Conservation (phyloP, 768 basidiomycete genomes). For the Pisolithus orientalis region DNA sequence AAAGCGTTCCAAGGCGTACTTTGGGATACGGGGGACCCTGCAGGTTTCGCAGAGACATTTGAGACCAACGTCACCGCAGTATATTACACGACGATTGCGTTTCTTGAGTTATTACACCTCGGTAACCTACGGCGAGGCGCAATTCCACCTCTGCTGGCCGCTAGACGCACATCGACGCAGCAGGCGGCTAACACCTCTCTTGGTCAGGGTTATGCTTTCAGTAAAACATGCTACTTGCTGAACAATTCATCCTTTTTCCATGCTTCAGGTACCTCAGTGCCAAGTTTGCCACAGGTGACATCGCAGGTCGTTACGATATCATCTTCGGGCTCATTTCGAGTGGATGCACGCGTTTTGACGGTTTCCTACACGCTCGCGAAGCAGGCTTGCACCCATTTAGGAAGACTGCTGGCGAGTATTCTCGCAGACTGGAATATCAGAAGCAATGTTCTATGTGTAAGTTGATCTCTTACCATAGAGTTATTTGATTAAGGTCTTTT, state of each 20-base stretch:
- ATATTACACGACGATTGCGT: slow-evolving; percentile 76
- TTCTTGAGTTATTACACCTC: slow-evolving; percentile 71
- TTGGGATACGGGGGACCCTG: slow-evolving; percentile 60
- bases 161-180: slow-evolving; percentile 9
- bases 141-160: slow-evolving; percentile 20
- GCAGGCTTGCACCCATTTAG: slow-evolving; percentile 67
- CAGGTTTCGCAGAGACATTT: slow-evolving; percentile 63
- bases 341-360: slow-evolving; percentile 60
- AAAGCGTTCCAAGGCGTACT: slow-evolving; percentile 58
- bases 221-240: slow-evolving; percentile 15
- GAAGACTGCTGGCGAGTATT: slow-evolving; percentile 68
- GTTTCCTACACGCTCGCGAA: slow-evolving; percentile 75
- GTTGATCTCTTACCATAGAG: slow-evolving; percentile 1
- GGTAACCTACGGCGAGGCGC: slow-evolving; percentile 52
- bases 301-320: slow-evolving; percentile 71
- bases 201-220: slow-evolving; percentile 20
- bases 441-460: slow-evolving; percentile 60
- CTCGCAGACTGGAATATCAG: slow-evolving; percentile 72
- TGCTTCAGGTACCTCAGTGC: background rate
- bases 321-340: slow-evolving; percentile 61
- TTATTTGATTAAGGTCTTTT: background rate
- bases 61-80: slow-evolving; percentile 64
- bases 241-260: background rate
- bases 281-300: slow-evolving; percentile 40
- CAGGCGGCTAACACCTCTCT: background rate